These are phyloP conservation scores for Friedmanniomyces endolithicus DNA, from an alignment of 495 filamentous ascomycete species.

Conservation along the genomic window DNA sequence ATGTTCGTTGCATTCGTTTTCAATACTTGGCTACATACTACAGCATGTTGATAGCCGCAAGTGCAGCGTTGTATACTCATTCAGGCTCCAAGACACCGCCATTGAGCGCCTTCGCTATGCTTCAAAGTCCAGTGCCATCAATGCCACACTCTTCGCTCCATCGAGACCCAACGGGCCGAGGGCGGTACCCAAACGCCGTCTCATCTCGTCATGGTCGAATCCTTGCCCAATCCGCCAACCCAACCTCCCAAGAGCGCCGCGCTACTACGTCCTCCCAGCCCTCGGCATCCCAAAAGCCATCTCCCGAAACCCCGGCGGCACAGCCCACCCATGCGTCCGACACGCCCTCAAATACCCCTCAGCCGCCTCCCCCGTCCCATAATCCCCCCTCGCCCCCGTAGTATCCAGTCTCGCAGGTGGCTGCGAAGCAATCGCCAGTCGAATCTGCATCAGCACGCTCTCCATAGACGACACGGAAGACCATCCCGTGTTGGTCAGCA, in stretches of 20 bases:
- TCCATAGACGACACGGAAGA: slow-evolving; percentile 60
- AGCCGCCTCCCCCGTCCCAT: slow-evolving; percentile 57
- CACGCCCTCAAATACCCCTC: slow-evolving; percentile 61
- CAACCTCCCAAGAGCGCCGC: background rate
- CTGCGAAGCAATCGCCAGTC: slow-evolving; percentile 55
- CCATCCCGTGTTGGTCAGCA: slow-evolving; percentile 80
- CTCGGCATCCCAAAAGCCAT: slow-evolving; percentile 14
- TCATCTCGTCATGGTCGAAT: too few relatives aligned
- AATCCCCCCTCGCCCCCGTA: slow-evolving; percentile 36
- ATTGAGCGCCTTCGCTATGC: too few relatives aligned
- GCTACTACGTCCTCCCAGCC: background rate
- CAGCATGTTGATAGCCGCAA: too few relatives aligned
- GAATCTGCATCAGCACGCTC: slow-evolving; percentile 69
- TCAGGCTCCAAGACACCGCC: too few relatives aligned
- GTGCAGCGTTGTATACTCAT: too few relatives aligned
- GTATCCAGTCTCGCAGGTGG: slow-evolving; percentile 61
- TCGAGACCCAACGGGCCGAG: too few relatives aligned
- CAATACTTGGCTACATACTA: too few relatives aligned
- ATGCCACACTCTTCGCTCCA: too few relatives aligned
- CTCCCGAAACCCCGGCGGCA: slow-evolving; percentile 29
- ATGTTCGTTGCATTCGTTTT: too few relatives aligned
- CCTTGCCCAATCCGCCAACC: background rate
- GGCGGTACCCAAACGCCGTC: too few relatives aligned
- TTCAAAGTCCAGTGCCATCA: too few relatives aligned
- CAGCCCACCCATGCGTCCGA: slow-evolving; percentile 45